These are phyloP conservation scores for Dichotomopilus funicola DNA, from an alignment of 2,329 filamentous ascomycete species.

Conservation along the genomic window DNA sequence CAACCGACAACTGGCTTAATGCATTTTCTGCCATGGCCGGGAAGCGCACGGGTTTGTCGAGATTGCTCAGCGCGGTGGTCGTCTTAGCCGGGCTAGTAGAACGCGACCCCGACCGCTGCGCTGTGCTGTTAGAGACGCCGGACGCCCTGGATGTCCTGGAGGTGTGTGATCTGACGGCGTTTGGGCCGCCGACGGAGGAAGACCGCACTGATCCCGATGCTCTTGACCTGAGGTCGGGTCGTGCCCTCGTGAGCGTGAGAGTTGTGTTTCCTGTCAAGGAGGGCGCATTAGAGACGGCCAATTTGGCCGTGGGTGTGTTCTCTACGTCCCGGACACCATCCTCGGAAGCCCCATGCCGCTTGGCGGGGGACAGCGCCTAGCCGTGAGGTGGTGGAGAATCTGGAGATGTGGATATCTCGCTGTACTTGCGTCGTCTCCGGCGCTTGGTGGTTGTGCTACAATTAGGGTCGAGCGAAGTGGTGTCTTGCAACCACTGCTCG, in stretches of 20 bases:
- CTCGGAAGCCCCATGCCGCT: neutral
- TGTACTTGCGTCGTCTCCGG: neutral
- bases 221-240: neutral
- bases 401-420: neutral
- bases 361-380: neutral
- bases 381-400: neutral
- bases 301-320: neutral
- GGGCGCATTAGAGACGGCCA: neutral
- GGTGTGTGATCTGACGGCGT: neutral
- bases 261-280: neutral
- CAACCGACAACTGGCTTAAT: neutral
- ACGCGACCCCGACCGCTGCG: conserved; percentile 1
- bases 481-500: neutral
- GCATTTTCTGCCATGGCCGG: neutral
- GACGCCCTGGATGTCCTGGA: neutral
- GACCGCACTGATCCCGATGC: neutral
- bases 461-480: neutral
- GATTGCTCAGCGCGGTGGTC: neutral
- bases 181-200: neutral
- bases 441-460: neutral
- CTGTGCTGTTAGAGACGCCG: neutral
- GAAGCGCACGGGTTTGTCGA: neutral
- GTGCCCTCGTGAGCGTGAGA: neutral
- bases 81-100: neutral
- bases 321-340: neutral